Evolutionary conservation across 208 protist species (phyloP).

Genomic region (Crithidia bombi): DNA sequence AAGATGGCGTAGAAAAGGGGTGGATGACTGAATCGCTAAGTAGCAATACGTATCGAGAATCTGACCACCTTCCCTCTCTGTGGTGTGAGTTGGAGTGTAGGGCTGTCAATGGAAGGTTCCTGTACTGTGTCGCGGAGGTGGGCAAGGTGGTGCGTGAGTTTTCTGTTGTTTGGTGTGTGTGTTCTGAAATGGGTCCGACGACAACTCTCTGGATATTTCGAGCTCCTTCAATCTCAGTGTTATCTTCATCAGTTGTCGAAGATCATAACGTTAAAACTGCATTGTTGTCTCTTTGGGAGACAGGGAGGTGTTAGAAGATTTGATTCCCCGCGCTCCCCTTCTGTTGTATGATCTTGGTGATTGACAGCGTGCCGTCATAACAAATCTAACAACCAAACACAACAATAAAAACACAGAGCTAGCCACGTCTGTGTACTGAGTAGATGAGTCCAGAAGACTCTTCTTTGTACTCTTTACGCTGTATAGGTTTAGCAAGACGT

Average conservation of each 20-base stretch:
- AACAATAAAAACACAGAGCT: slow-evolving; percentile 18
- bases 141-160: neutral
- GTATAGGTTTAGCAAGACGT: slow-evolving; percentile 44
- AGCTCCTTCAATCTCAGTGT: slow-evolving; percentile 21
- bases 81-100: neutral
- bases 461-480: slow-evolving; percentile 24
- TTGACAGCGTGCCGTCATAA: too few relatives aligned
- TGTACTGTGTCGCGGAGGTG: too few relatives aligned
- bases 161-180: neutral
- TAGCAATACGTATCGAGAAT: slow-evolving; percentile 67
- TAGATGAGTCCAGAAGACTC: neutral
- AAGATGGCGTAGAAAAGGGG: neutral
- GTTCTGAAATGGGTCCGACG: slow-evolving; percentile 4
- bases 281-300: neutral
- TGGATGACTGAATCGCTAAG: slow-evolving; percentile 27
- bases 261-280: slow-evolving; percentile 9
- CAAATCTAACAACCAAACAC: too few relatives aligned
- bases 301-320: too few relatives aligned
- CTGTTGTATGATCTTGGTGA: too few relatives aligned
- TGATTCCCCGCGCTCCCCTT: too few relatives aligned
- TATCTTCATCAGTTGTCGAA: slow-evolving; percentile 59
- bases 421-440: slow-evolving; percentile 41
- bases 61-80: slow-evolving; percentile 22
- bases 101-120: too few relatives aligned
- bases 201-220: slow-evolving; percentile 53